Evolutionary conservation across 164 flowering plant species (phyloP), one percentile per base, ranked within the genome.

Genomic region (Annona cherimola): DNA sequence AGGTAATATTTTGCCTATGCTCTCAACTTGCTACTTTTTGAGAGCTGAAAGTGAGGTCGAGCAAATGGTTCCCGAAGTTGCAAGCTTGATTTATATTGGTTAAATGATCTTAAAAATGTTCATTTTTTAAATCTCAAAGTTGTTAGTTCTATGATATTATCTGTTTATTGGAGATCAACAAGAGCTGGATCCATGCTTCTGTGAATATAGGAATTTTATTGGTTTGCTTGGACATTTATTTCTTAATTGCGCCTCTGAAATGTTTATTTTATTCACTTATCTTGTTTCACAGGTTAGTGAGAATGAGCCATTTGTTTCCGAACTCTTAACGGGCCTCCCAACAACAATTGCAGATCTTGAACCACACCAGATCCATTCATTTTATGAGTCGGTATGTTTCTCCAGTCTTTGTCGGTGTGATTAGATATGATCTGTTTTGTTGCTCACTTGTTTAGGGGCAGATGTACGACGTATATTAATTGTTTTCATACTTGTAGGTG

Each of bases 301-400:
- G 79, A 86, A 70, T 73, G 99, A 96, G 72, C 93, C 99, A 46
- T 96, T 96, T 84, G 98, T 96, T 11, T 96, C 99, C 43, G 98
- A 96, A 78, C 97, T 96, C 76, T 83, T 96, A 19, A 76, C 97
- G 1, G 90, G 94, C 67, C 97, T 96, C 79, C 82, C 92, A 46
- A 76, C 86, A 40, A 93, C 97, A 18, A 80, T 96, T 76, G 88
- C 75, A 35, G 99, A 96, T 84, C 97, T 96, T 59, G 95, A 96
- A 83, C 93, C 97, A 68, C 98, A 96, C 74, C 99, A 96, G 75
- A 93, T 93, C 67, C 99, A 96, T 83, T 80, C 95, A 55, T 96
- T 96, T 80, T 96, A 93, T 84, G 99, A 96, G 88, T 86, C 99
- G 77, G 99, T 96, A 89, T 71, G 98, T 64, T 44, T 7, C 9